Evolutionary conservation across 1,284 basidiomycete species (phyloP).

Genomic region (Cryptococcus deneoformans): DNA sequence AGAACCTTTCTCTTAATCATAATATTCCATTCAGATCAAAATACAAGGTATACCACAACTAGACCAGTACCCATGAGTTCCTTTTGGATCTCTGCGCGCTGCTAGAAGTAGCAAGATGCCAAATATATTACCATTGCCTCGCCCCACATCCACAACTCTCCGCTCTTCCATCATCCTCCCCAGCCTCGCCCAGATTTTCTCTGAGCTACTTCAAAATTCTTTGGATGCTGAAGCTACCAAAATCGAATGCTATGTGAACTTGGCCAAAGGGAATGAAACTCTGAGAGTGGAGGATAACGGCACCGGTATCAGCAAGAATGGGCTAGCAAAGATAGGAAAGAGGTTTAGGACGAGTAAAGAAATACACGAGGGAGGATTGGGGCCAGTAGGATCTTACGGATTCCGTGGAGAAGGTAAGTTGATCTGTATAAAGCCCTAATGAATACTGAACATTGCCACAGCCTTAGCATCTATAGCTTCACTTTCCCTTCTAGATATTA

Average conservation of each 20-base stretch:
- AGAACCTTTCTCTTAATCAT: neutral
- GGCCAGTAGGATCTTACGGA: conserved; percentile 61
- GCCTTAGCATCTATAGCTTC: conserved; percentile 80
- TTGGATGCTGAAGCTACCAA: conserved; percentile 50
- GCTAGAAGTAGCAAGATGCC: neutral
- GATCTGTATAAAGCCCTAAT: neutral
- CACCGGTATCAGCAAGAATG: conserved; percentile 62
- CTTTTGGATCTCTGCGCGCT: neutral
- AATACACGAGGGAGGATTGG: conserved; percentile 11
- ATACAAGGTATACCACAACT: neutral
- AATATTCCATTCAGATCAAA: neutral
- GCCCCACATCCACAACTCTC: conserved; percentile 48
- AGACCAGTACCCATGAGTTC: neutral
- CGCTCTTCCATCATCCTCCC: conserved; percentile 80
- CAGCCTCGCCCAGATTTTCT: conserved; percentile 69
- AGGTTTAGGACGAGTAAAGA: conserved; percentile 26
- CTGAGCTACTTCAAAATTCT: conserved; percentile 81
- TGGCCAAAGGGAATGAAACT: conserved; percentile 55
- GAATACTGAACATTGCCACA: conserved; percentile 33
- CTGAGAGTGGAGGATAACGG: conserved; percentile 84
- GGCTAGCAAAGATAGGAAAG: conserved; percentile 59
- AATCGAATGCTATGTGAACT: conserved; percentile 45
- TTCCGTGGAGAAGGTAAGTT: conserved; percentile 81
- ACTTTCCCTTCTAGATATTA: conserved; percentile 59
- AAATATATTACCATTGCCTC: conserved; percentile 29